Percentiles rank a stretch among this genome's conserved stretches.
Conservation (phyloP, 768 basidiomycete species). For the Wakefieldia striispora region DNA sequence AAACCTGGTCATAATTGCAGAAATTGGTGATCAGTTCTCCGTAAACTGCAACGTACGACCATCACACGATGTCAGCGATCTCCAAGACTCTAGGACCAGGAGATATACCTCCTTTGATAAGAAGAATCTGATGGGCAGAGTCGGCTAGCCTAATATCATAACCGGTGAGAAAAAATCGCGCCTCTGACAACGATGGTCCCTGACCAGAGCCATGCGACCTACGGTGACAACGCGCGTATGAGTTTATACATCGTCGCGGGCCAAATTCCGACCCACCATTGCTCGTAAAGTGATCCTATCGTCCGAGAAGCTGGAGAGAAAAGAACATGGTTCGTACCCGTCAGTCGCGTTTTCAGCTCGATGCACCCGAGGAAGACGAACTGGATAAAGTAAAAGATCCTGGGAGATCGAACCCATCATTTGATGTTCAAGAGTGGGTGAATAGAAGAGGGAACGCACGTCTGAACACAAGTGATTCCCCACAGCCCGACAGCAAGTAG, state of each 20-base stretch:
- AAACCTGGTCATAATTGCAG: slow-evolving; percentile 9
- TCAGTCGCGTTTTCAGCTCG: not conserved
- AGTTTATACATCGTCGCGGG: no score
- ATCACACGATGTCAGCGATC: slow-evolving; percentile 4
- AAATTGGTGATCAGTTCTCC: slow-evolving; percentile 12
- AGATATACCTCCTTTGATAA: slow-evolving; percentile 15
- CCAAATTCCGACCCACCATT: slow-evolving; percentile 5
- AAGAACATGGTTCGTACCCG: not conserved
- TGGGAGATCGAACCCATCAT: not conserved
- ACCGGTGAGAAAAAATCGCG: not conserved
- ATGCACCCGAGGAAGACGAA: not conserved
- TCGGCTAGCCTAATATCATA: slow-evolving; percentile 12
- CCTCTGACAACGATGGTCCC: not conserved
- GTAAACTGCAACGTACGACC: slow-evolving; percentile 6
- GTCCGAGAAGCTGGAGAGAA: slow-evolving; percentile 4
- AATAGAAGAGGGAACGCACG: slow-evolving; percentile 8
- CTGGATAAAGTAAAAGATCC: slow-evolving; percentile 21
- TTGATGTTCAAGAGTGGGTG: not conserved
- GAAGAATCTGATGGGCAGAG: slow-evolving; percentile 14
- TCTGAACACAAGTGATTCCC: slow-evolving; percentile 23
- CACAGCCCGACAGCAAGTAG: slow-evolving; percentile 21
- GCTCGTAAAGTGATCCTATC: slow-evolving; percentile 4
- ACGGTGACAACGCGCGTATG: not conserved
- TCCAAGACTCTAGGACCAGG: not conserved
- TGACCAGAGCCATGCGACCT: slow-evolving; percentile 21